These are phyloP conservation scores for Exophiala mesophila DNA, from an alignment of 2,329 filamentous ascomycete species.

Conservation along the genomic window DNA sequence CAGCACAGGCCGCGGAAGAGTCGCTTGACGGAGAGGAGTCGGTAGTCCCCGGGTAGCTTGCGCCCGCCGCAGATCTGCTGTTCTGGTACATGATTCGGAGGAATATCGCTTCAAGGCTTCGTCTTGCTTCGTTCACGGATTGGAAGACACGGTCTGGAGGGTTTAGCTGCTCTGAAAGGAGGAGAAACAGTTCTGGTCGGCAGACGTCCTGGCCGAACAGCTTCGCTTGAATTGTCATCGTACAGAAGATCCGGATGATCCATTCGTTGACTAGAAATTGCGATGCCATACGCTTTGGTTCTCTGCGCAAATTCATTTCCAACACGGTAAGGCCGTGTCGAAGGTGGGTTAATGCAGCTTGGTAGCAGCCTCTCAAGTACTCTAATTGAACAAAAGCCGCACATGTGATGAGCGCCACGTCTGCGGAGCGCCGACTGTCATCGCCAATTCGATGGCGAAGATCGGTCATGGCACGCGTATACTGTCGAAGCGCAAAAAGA, in stretches of 20 bases:
- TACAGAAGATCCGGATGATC: neutral
- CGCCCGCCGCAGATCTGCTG: too few relatives aligned
- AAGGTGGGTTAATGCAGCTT: constrained; percentile 30
- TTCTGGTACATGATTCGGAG: neutral
- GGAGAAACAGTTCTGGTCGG: neutral
- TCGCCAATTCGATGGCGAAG: constrained; percentile 30
- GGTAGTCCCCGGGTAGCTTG: too few relatives aligned
- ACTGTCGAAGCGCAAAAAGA: constrained; percentile 35
- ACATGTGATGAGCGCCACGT: constrained; percentile 39
- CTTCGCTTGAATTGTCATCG: neutral
- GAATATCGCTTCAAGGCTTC: neutral
- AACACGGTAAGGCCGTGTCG: constrained; percentile 32
- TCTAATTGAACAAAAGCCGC: constrained; percentile 41
- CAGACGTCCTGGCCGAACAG: neutral
- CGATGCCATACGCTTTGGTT: too few relatives aligned
- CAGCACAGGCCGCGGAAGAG: too few relatives aligned
- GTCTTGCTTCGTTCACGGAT: neutral
- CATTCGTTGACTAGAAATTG: neutral
- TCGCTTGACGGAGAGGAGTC: too few relatives aligned
- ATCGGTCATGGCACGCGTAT: constrained; percentile 38
- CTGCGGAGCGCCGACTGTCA: constrained; percentile 28
- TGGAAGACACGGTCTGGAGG: neutral
- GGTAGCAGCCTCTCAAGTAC: constrained; percentile 34
- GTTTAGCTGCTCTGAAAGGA: neutral
- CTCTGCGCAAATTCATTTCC: too few relatives aligned